Evolutionary conservation across 2,329 filamentous ascomycete species (phyloP), one percentile per base, ranked within the genome.

Genomic region (Colletotrichum phormii): DNA sequence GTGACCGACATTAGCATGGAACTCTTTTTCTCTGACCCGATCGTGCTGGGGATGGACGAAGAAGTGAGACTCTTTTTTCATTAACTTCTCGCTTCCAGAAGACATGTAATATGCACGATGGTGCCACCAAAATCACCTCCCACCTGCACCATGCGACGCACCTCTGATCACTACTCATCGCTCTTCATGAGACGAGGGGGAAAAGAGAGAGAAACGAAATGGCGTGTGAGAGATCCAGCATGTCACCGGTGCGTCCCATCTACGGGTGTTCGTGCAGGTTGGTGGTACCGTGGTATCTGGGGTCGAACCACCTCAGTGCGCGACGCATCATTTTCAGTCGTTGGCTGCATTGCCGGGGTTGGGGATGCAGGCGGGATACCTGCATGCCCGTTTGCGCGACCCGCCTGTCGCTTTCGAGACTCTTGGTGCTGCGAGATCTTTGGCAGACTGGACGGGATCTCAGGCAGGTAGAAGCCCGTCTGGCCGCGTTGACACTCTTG

Each of bases 341-440:
- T 22, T 57, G 60, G 60, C 59, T 70, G 66, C 54, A 61, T 64
- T n/a, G 55, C 70, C 66, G 66, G 49, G 54, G 69, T 60, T 49
- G 42, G 70, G 33, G 33, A 70, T 55, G 66, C 55, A 64, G 60
- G n/a, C 35, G 64, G 60, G 58, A 60, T 49, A 33, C 60, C 55
- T 15, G 65, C 70, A 64, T 60, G 35, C 55, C 26, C 65, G 42
- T 26, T 12, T 26, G 63, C 64, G 35, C 46, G 29, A 54, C 59
- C 37, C 18, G 58, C 59, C 11, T 42, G 31, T 24, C 35, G 8
- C 18, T 42, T 64, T 70, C 60, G 65, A 67, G 64, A 57, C 57
- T 53, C 7, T 22, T 22, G 55, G 29, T 35, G 24, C 33, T 35
- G 31, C 42, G 6, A 15, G 22, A 37, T 64, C 59, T 35, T 51